Evolutionary conservation across 345 rosid genomes (phyloP).

Genomic region (Bretschneidera sinensis): DNA sequence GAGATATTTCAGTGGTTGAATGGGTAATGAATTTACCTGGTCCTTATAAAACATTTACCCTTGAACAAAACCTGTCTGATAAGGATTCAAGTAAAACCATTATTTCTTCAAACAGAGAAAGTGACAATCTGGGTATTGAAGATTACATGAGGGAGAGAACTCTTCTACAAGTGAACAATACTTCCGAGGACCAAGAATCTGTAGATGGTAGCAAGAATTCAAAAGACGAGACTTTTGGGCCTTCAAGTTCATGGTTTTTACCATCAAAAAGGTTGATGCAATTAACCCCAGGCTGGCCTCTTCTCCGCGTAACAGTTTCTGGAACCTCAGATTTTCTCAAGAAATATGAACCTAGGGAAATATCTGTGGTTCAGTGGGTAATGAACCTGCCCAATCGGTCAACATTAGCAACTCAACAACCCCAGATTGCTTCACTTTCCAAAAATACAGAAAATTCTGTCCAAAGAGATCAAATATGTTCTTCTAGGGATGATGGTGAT

Average conservation of each 20-base stretch:
- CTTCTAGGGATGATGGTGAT: slow-evolving; percentile 2
- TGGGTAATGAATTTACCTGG: neutral
- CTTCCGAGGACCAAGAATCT: no score
- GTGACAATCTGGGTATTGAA: no score
- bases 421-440: slow-evolving; percentile 2
- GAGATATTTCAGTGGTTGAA: neutral
- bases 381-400: slow-evolving; percentile 32
- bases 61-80: neutral
- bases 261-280: neutral
- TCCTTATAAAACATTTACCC: neutral
- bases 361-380: slow-evolving; percentile 40
- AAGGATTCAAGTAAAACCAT: neutral
- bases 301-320: slow-evolving; percentile 43
- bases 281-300: slow-evolving; percentile 72
- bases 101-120: no score
- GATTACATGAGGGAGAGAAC: no score
- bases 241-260: neutral
- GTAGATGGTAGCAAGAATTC: neutral
- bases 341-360: slow-evolving; percentile 21
- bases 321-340: slow-evolving; percentile 29
- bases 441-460: slow-evolving; percentile 3
- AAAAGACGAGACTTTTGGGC: neutral
- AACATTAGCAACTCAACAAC: neutral
- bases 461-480: neutral
- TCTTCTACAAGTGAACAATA: no score